These are phyloP conservation scores for Mycena crocata DNA, from an alignment of 768 basidiomycete genomes.

Conservation along the genomic window DNA sequence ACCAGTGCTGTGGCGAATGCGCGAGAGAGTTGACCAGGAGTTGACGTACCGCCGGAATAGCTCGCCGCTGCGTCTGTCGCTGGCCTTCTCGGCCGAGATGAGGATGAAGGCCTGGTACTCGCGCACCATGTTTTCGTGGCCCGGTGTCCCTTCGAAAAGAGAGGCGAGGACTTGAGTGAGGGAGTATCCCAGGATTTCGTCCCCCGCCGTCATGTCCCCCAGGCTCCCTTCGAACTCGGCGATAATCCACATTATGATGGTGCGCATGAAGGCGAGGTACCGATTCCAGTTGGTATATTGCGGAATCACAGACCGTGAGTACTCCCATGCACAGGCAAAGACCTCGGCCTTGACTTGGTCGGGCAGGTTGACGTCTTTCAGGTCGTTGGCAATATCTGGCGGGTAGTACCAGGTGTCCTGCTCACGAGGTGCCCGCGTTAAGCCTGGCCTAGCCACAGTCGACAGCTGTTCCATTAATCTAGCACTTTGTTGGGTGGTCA, in stretches of 20 bases:
- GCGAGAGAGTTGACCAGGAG: too few species aligned
- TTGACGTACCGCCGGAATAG: too few species aligned
- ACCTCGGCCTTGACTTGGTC: slow-evolving; percentile 3
- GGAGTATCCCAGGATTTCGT: slow-evolving; percentile 1
- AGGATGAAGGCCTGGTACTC: not conserved
- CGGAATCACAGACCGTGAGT: slow-evolving; percentile 2
- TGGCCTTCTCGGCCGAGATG: not conserved
- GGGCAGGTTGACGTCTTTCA: not conserved
- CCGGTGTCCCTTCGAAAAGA: not conserved
- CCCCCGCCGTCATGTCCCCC: not conserved
- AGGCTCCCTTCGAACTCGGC: not conserved
- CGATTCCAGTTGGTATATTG: slow-evolving; percentile 11
- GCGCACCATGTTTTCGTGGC: not conserved
- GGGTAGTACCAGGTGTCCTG: too few species aligned
- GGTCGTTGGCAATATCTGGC: too few species aligned
- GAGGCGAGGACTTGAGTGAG: not conserved
- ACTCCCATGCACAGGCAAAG: not conserved
- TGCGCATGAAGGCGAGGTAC: slow-evolving; percentile 7
- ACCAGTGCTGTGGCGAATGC: not conserved
- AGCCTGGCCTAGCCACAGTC: too few species aligned
- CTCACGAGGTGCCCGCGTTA: too few species aligned
- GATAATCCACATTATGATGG: not conserved
- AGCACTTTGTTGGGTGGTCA: too few species aligned
- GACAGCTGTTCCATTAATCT: too few species aligned
- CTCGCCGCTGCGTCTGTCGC: not conserved